Base-by-base conservation (phyloP, 768 basidiomycete genomes). In the Rhizopogon rudus region DNA sequence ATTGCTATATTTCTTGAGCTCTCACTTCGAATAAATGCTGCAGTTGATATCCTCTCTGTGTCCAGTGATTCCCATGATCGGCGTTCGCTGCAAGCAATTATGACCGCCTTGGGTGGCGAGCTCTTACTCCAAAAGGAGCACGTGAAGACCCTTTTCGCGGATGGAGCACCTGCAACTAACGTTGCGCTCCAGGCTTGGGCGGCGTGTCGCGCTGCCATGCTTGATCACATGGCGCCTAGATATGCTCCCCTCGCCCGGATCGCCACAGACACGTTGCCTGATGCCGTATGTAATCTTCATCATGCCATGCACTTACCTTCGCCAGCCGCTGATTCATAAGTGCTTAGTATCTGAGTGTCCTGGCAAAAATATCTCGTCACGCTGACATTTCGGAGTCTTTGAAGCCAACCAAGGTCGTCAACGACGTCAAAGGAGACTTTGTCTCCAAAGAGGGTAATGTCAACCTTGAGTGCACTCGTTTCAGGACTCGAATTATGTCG, bases 361-460 rank as follows among this genome's bases (percentile, higher is more conserved):
- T 86, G 2, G 69, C 77, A 1, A 83, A 76, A 59, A 67, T 79
- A 46, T 71, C 73, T 12, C 73, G 70, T 6, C 75, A 81, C 44
- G 66, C 75, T 2, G 73, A 78, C 13, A 75, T 77, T 7, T 68
- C 82, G 16, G 75, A 81, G 16, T 68, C 77, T 16, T 57, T 74
- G 53, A 83, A 83, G 59, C 81, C 85, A 0, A 58, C 57, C 0
- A 57, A 67, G 35, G 73, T 68, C 7, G 74, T 67, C 33, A 83
- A 86, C 45, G 71, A 75, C 8, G 68, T 83, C 7, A 51, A 58
- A 5, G 33, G 62, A 3, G 55, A 69, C 0, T 70, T 70, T 56
- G 63, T 44, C 1, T 7, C 53, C 10, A 67, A 67, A 43, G 62
- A 72, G 25, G 75, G 63, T 4, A 46, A 57, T 0, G 40, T 83